A percentile compares a stretch with the other conserved stretches of the same genome.
phyloP scores from a whole-genome alignment of 805 yeast genomes.

The Ogataea parapolymorpha region DNA sequence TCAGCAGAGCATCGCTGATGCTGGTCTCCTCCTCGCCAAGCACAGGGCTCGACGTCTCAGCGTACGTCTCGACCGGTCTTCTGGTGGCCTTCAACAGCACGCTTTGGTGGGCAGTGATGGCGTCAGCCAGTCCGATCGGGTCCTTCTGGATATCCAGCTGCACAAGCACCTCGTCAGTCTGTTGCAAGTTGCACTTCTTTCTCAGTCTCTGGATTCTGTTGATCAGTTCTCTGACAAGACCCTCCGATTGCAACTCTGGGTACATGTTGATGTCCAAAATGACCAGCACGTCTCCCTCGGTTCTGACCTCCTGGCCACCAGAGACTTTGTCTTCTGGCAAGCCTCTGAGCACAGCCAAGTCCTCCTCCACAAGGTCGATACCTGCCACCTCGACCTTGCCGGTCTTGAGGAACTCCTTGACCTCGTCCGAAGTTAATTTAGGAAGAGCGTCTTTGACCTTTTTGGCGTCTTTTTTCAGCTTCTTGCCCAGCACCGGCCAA shows the following conservation, averaged over 20 bases:
- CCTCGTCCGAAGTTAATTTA: slow-evolving; percentile 72
- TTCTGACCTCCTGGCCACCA: slow-evolving; percentile 80
- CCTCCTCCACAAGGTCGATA: slow-evolving; percentile 81
- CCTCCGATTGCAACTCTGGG: slow-evolving; percentile 88
- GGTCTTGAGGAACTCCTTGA: slow-evolving; percentile 63
- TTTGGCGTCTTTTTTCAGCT: slow-evolving; percentile 89
- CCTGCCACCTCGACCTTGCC: slow-evolving; percentile 87
- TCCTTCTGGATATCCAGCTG: slow-evolving; percentile 73
- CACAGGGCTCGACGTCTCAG: slow-evolving; percentile 44
- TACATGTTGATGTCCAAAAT: slow-evolving; percentile 85
- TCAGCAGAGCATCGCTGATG: slow-evolving; percentile 75
- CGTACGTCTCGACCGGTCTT: slow-evolving; percentile 49
- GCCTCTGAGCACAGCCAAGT: slow-evolving; percentile 85
- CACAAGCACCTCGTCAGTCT: slow-evolving; percentile 91
- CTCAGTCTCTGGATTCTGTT: slow-evolving; percentile 97
- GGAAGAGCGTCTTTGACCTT: slow-evolving; percentile 95
- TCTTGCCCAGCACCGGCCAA: slow-evolving; percentile 98
- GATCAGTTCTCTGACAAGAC: slow-evolving; percentile 92
- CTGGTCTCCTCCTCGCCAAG: slow-evolving; percentile 87
- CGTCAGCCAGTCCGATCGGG: slow-evolving; percentile 58
- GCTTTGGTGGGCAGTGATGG: slow-evolving; percentile 61
- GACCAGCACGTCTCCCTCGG: slow-evolving; percentile 85
- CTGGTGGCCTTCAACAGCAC: slow-evolving; percentile 77
- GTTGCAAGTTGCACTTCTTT: slow-evolving; percentile 91
- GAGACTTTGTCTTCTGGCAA: slow-evolving; percentile 64